Base-by-base conservation (phyloP, 140 eudicot genomes). In the Artemisia princeps region DNA sequence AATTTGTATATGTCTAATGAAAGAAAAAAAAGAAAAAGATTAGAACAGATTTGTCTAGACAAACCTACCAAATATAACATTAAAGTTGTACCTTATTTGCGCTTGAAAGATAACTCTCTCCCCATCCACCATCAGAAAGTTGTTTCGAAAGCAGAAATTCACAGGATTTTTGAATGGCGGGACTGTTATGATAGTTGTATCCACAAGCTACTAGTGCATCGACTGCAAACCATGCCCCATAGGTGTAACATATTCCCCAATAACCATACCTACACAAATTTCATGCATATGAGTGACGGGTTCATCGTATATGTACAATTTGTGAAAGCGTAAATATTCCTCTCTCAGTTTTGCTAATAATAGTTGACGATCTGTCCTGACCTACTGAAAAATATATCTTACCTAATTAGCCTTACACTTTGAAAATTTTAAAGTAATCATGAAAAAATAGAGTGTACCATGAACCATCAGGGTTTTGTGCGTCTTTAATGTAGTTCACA, bases 121-220 rank as follows among this genome's bases (percentile, higher is more conserved):
- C 95, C 95, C 95, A 86, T 50, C 90, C 95, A 49, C 95, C 90
- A 69, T 79, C 82, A 0, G 76, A 73, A n/a, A 83, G 76, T 55
- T 86, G 95, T 61, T 81, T 83, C 0, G 89, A 83, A 26, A 83
- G 49, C 15, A 83, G 33, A 74, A 83, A 86, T 12, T 76, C 37
- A 30, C 89, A 83, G 12, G 87, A 86, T 45, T 77, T 83, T 28
- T 23, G 66, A 49, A 86, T 64, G 8, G 82, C 11, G 13, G 55
- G 58, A 64, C 82, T 69, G 23, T 80, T 80, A 5, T 57, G 16
- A 49, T 72, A 63, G 60, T 63, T 78, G 20, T n/a, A 71, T 19
- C 87, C 87, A 65, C 81, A 72, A 26, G 84, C 79, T 33, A 52
- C 83, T 49, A 86, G 73, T 16, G 70, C 94, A 4, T 80, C 81